A percentile compares a stretch with the other conserved stretches of the same genome.
Conservation (phyloP, 2,329 filamentous ascomycete genomes). For the Ampelomyces quisqualis region DNA sequence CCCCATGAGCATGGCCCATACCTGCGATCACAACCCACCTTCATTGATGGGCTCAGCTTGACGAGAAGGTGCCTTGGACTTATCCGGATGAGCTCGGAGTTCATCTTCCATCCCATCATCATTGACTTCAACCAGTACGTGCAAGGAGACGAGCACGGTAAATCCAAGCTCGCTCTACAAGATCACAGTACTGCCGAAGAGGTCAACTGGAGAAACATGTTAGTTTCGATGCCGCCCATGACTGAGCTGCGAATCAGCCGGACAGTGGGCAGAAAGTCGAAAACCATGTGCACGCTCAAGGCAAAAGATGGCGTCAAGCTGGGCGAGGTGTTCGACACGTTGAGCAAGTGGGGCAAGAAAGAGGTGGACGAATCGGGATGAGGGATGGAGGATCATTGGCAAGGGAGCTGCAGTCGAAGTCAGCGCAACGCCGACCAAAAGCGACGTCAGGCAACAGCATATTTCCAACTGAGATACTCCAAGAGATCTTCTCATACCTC, state of each 20-base stretch:
- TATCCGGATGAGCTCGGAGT: constrained; percentile 2
- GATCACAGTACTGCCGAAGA: background rate
- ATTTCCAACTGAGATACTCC: background rate
- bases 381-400: background rate
- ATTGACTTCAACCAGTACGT: constrained; percentile 2
- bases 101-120: constrained; percentile 6
- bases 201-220: constrained; percentile 4
- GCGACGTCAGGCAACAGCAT: background rate
- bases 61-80: constrained; percentile 4
- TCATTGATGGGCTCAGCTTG: constrained; percentile 4
- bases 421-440: no score
- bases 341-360: constrained; percentile 2
- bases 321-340: constrained; percentile 3
- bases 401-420: constrained; percentile 6
- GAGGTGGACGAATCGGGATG: background rate
- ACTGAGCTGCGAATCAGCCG: constrained; percentile 3
- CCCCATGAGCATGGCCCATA: background rate
- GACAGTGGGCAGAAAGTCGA: background rate
- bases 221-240: constrained; percentile 6
- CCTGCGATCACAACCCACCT: background rate
- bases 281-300: background rate
- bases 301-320: constrained; percentile 5
- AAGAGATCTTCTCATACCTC: constrained; percentile 1
- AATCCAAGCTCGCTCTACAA: background rate
- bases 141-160: constrained; percentile 1